Evolutionary conservation across 352 stramenopile species (phyloP).

Genomic region (Phytopythium helicoides): DNA sequence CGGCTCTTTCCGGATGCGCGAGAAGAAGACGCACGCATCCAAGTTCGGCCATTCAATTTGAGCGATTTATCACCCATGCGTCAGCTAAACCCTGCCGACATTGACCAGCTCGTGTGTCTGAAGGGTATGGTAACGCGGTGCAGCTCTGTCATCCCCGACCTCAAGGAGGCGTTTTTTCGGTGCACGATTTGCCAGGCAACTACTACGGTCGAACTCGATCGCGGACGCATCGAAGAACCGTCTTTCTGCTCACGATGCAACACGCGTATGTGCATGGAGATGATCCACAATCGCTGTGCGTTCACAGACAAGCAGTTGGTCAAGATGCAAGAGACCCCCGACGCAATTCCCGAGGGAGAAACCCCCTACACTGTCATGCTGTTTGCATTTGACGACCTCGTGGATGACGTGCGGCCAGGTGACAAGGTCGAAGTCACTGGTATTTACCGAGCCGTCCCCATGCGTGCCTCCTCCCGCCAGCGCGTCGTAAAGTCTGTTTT

Average conservation of each 20-base stretch:
- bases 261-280: constrained; percentile 91
- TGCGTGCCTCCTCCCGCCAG: constrained; percentile 92
- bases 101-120: constrained; percentile 96
- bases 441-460: constrained; percentile 96
- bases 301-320: constrained; percentile 99
- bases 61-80: constrained; percentile 93
- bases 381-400: constrained; percentile 98
- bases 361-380: constrained; percentile 97
- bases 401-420: constrained; percentile 96
- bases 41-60: constrained; percentile 98
- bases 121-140: constrained; percentile 98
- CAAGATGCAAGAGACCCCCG: constrained; percentile 97
- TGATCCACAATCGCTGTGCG: constrained; percentile 97
- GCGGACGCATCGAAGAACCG: constrained; percentile 96
- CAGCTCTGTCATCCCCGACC: constrained; percentile 96
- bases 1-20: constrained; percentile 40
- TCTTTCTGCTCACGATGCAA: constrained; percentile 87
- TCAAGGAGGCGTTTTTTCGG: constrained; percentile 97
- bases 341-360: constrained; percentile 98
- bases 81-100: constrained; percentile 95
- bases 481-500: constrained; percentile 96
- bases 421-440: constrained; percentile 97
- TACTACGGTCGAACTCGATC: constrained; percentile 92
- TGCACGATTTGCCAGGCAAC: constrained; percentile 93
- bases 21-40: constrained; percentile 56